Percentiles rank a stretch among this genome's conserved stretches.
Conservation (phyloP, 2,329 filamentous ascomycete genomes). For the Gaeumannomyces tritici region DNA sequence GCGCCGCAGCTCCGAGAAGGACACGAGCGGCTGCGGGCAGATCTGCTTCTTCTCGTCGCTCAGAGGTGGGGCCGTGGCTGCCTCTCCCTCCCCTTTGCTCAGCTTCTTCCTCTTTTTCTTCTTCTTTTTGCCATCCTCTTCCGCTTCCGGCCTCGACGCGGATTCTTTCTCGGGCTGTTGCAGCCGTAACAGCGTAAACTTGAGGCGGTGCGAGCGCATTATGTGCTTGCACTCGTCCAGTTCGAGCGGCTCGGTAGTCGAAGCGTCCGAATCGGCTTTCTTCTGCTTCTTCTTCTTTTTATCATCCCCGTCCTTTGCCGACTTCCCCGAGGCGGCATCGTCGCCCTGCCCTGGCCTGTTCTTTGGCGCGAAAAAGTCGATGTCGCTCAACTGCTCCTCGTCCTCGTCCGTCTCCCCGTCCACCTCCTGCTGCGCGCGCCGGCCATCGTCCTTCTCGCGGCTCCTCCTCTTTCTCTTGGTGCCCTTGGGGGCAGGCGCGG, state of each 20-base stretch:
- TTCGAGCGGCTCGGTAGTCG: slow-evolving; percentile 36
- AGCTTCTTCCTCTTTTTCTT: slow-evolving; percentile 30
- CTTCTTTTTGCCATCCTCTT: slow-evolving; percentile 32
- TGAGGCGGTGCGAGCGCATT: slow-evolving; percentile 72
- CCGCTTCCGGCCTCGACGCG: slow-evolving; percentile 30
- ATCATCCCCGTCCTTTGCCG: slow-evolving; percentile 9
- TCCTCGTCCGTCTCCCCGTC: slow-evolving; percentile 25
- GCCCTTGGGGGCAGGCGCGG: slow-evolving; percentile 22
- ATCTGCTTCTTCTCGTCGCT: slow-evolving; percentile 49
- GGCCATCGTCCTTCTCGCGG: slow-evolving; percentile 15
- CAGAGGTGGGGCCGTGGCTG: slow-evolving; percentile 32
- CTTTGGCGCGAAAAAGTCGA: slow-evolving; percentile 51
- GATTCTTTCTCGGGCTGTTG: slow-evolving; percentile 34
- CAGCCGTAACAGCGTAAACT: slow-evolving; percentile 64
- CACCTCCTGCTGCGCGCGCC: not conserved
- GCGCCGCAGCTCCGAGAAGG: slow-evolving; percentile 63
- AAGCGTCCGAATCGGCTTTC: slow-evolving; percentile 18
- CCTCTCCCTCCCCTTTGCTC: slow-evolving; percentile 30
- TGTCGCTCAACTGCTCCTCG: slow-evolving; percentile 29
- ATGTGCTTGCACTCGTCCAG: slow-evolving; percentile 66
- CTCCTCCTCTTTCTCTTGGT: slow-evolving; percentile 47
- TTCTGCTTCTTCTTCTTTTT: slow-evolving; percentile 13
- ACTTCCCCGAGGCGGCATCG: slow-evolving; percentile 4
- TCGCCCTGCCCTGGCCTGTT: slow-evolving; percentile 16
- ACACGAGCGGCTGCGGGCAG: slow-evolving; percentile 69